Evolutionary conservation across 2,329 filamentous ascomycete species (phyloP).

Genomic region (Harringtonia aguacate): DNA sequence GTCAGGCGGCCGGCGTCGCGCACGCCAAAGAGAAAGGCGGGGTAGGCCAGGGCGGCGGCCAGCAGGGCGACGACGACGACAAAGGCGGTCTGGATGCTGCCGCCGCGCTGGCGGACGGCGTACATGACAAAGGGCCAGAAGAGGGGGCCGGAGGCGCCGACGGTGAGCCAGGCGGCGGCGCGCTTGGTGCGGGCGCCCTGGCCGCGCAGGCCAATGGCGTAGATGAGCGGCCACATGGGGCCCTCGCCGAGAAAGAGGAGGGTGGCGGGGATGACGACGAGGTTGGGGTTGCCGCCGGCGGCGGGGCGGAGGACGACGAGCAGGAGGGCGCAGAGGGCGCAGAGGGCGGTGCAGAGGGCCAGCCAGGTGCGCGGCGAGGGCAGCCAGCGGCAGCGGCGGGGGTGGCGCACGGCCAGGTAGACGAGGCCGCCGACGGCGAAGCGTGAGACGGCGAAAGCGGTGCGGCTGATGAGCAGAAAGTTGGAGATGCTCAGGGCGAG

Average conservation of each 20-base stretch:
- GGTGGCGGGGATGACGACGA: slow-evolving; percentile 49
- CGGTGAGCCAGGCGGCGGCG: slow-evolving; percentile 67
- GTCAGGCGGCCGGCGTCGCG: slow-evolving; percentile 30
- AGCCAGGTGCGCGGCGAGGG: slow-evolving; percentile 63
- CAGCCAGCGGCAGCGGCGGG: slow-evolving; percentile 29
- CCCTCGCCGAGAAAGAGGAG: slow-evolving; percentile 73
- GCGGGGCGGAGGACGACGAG: slow-evolving; percentile 31
- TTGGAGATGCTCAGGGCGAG: slow-evolving; percentile 47
- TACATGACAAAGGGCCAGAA: slow-evolving; percentile 68
- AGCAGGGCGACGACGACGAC: slow-evolving; percentile 48
- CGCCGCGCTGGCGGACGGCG: slow-evolving; percentile 48
- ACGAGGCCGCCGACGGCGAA: slow-evolving; percentile 58
- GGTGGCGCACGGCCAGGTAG: slow-evolving; percentile 37
- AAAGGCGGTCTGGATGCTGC: slow-evolving; percentile 53
- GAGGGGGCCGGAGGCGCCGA: slow-evolving; percentile 61
- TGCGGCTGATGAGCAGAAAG: slow-evolving; percentile 62
- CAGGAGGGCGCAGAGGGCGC: slow-evolving; percentile 45
- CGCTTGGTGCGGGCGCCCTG: slow-evolving; percentile 73
- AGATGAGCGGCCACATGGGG: slow-evolving; percentile 74
- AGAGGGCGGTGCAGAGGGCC: slow-evolving; percentile 46
- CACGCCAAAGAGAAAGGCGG: slow-evolving; percentile 36
- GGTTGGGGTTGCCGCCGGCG: slow-evolving; percentile 26
- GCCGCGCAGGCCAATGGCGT: slow-evolving; percentile 68
- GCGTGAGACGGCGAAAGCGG: slow-evolving; percentile 62
- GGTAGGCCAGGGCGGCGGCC: slow-evolving; percentile 33